phyloP scores from a whole-genome alignment of 805 yeast genomes.

The Cyberlindnera lachancei region DNA sequence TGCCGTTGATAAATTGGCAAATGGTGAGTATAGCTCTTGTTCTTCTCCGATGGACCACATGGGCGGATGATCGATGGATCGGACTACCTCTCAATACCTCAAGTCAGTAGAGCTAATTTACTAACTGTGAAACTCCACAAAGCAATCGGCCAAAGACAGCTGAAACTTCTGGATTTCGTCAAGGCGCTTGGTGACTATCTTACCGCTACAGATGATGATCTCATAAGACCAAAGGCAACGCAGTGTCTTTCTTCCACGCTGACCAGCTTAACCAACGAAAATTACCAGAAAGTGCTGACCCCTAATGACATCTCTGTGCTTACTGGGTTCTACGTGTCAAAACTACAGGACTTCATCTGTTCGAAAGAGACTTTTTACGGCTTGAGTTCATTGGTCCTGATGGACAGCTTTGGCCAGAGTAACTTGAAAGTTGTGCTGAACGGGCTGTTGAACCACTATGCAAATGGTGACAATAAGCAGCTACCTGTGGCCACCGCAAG shows the following conservation, averaged over 20 bases:
- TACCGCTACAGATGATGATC: constrained; percentile 52
- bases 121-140: neutral
- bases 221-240: constrained; percentile 42
- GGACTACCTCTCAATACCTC: too few species aligned
- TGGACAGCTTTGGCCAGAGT: constrained; percentile 39
- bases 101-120: too few species aligned
- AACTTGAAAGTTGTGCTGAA: constrained; percentile 32
- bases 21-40: constrained; percentile 17
- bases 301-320: constrained; percentile 33
- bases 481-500: constrained; percentile 63
- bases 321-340: constrained; percentile 49
- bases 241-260: constrained; percentile 35
- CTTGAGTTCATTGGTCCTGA: constrained; percentile 40
- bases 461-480: constrained; percentile 48
- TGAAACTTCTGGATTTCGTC: constrained; percentile 38
- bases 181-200: constrained; percentile 52
- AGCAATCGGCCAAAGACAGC: constrained; percentile 8
- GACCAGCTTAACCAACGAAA: constrained; percentile 19
- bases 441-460: constrained; percentile 35
- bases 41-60: too few species aligned
- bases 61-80: too few species aligned
- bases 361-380: constrained; percentile 48
- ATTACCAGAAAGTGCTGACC: too few species aligned
- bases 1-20: constrained; percentile 24
- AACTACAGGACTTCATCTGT: constrained; percentile 58